Evolutionary conservation across 2,329 filamentous ascomycete species (phyloP), one percentile per base, ranked within the genome.

Genomic region (Chaetomium olivaceum): DNA sequence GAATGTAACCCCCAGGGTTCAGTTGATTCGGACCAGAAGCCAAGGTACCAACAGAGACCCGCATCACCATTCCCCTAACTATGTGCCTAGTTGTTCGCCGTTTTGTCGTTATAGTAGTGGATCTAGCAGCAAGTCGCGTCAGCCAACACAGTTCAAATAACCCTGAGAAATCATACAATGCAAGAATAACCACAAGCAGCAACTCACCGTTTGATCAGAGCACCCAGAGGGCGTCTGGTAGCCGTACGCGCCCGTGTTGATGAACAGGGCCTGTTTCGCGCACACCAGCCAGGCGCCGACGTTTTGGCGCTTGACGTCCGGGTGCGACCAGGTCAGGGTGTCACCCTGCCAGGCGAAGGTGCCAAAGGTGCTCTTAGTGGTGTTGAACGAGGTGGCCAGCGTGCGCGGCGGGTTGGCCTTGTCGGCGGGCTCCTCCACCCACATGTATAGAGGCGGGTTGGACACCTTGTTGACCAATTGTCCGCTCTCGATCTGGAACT

Each of bases 221-320:
- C 85, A 88, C 3, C 85, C 85, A 3, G 76, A 74, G 0, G 85
- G 85, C 12, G 85, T 88, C 74, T 83, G 76, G 71, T 87, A 88
- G 29, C 76, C 76, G 71, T 87, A 88, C 16, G 83, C 83, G 0
- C 86, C 85, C 62, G 87, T 79, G 71, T 88, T 88, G 71, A 87
- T 80, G 71, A 83, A 87, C 67, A 88, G 69, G 55, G 72, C 73
- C 75, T 85, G 81, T 6, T 78, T 77, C 55, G 76, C 77, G 68
- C 85, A 88, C 61, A 88, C 85, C 68, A 86, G 80, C 84, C 85
- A 88, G 1, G 86, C 85, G 23, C 81, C 82, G 54, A 80, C 71
- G 72, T 88, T 88, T 59, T 84, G 85, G 43, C 85, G 74, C 58
- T 76, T 75, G 39, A 87, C 75, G 27, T 78, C 80, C 1, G 79